Evolutionary conservation across 441 rosid species (phyloP), one percentile per base, ranked within the genome.

Genomic region (Pelargonium myrrhifolium): DNA sequence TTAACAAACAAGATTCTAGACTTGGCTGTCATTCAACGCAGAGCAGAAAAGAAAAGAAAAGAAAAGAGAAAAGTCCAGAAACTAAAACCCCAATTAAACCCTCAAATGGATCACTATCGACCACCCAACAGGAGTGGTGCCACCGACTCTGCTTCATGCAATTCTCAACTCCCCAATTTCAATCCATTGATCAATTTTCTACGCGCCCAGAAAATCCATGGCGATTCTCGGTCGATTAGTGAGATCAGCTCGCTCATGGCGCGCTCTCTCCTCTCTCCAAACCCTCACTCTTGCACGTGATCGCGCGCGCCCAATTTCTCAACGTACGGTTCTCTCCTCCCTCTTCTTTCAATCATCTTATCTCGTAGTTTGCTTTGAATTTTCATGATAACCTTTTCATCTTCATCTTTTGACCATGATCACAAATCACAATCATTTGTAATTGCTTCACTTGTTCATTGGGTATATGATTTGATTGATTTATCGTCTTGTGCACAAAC

Each of bases 161-260:
- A 24, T 24, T 24, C 28, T 24, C 2, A 24, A 1, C 1, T 24
- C 28, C 28, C 28, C 28, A 24, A 24, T 24, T 24, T 24, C 28
- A 24, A 24, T 2, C 28, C 28, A 24, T 1, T 24, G 28, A 24
- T 24, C 28, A 24, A 24, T 24, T 24, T 24, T 24, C 28, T 24
- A 24, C 28, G 1, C 14, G 11, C 49, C 14, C 12, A 43, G 49
- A 43, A 56, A 43, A 21, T 69, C 63, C 26, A 70, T 70, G 73
- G 67, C 73, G 64, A 59, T 31, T n/a, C 42, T 37, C 0, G 43
- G 68, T 35, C 43, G 62, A 42, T 18, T 70, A 49, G 55, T 39
- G 56, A 55, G 68, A 24, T 11, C 73, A 12, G 68, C 43, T 64
- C 73, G 73, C 0, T 37, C 66, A 31, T 70, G 45, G 56, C 68